These are phyloP conservation scores for Paracorniculantispora psalliotae DNA, from an alignment of 2,329 filamentous ascomycete genomes.

Conservation along the genomic window DNA sequence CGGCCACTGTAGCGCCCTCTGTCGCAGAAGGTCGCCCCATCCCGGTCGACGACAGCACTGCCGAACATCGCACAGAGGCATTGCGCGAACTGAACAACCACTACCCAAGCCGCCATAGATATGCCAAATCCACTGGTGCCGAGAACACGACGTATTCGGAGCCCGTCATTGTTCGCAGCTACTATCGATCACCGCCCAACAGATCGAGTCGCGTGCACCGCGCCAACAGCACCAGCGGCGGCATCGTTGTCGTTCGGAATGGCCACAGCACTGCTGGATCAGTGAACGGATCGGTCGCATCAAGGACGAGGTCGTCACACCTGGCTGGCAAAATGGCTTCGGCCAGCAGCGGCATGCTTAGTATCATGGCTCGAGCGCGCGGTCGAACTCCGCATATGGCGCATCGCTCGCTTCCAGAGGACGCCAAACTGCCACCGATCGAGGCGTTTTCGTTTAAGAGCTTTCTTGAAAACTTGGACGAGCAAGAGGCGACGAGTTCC, in stretches of 20 bases:
- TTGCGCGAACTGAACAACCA: conserved; percentile 55
- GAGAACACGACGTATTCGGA: conserved; percentile 57
- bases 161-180: conserved; percentile 61
- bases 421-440: conserved; percentile 52
- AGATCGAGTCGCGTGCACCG: conserved; percentile 24
- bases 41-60: conserved; percentile 51
- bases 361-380: conserved; percentile 26
- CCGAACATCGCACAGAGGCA: conserved; percentile 53
- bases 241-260: conserved; percentile 21
- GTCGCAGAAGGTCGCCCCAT: conserved; percentile 53
- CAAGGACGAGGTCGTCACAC: conserved; percentile 26
- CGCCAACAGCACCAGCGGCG: conserved; percentile 19
- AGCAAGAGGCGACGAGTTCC: conserved; percentile 26
- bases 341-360: conserved; percentile 37
- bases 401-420: conserved; percentile 18
- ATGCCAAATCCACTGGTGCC: conserved; percentile 51
- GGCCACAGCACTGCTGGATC: conserved; percentile 2
- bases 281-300: conserved; percentile 22
- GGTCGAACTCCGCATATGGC: neutral
- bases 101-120: conserved; percentile 52
- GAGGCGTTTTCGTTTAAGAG: conserved; percentile 62
- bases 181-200: conserved; percentile 42
- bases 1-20: conserved; percentile 48
- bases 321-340: conserved; percentile 28
- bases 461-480: conserved; percentile 54